phyloP scores from a whole-genome alignment of 2,329 filamentous ascomycete genomes.

The Cladosporium sp. region DNA sequence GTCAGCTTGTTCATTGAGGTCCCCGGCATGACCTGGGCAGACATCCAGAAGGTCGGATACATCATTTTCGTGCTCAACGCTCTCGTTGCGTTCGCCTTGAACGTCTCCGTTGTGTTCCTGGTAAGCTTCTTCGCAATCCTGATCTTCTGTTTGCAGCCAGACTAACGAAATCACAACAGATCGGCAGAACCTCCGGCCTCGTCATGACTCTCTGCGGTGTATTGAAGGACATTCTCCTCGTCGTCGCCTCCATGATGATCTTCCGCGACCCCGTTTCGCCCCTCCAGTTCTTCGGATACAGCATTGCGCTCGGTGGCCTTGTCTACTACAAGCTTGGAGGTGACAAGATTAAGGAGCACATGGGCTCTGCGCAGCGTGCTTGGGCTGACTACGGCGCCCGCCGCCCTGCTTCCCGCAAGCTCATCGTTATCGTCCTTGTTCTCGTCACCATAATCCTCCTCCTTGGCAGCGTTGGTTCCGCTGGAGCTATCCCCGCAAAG shows the following conservation, averaged over 20 bases:
- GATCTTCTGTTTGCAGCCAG: not conserved
- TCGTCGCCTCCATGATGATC: constrained; percentile 75
- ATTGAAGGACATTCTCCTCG: constrained; percentile 83
- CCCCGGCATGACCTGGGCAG: constrained; percentile 65
- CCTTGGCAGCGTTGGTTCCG: constrained; percentile 52
- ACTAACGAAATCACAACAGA: constrained; percentile 51
- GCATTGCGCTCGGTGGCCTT: constrained; percentile 75
- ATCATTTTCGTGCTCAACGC: constrained; percentile 74
- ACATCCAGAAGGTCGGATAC: constrained; percentile 72
- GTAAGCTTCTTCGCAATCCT: constrained; percentile 54
- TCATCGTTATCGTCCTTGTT: constrained; percentile 68
- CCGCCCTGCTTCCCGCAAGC: constrained; percentile 75
- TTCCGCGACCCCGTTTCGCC: constrained; percentile 73
- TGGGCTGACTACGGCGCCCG: constrained; percentile 84
- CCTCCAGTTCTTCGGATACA: constrained; percentile 82
- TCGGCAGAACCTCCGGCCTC: constrained; percentile 83
- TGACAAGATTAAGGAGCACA: constrained; percentile 80
- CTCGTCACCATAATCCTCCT: constrained; percentile 67
- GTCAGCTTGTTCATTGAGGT: constrained; percentile 74
- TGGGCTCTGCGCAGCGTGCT: constrained; percentile 68
- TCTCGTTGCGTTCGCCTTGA: constrained; percentile 74
- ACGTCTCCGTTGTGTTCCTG: constrained; percentile 82
- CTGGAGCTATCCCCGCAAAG: constrained; percentile 27
- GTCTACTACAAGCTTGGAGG: constrained; percentile 83
- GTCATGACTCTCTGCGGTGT: constrained; percentile 85